Evolutionary conservation across 2,329 filamentous ascomycete species (phyloP).

Genomic region (Paracamarosporium sp.): DNA sequence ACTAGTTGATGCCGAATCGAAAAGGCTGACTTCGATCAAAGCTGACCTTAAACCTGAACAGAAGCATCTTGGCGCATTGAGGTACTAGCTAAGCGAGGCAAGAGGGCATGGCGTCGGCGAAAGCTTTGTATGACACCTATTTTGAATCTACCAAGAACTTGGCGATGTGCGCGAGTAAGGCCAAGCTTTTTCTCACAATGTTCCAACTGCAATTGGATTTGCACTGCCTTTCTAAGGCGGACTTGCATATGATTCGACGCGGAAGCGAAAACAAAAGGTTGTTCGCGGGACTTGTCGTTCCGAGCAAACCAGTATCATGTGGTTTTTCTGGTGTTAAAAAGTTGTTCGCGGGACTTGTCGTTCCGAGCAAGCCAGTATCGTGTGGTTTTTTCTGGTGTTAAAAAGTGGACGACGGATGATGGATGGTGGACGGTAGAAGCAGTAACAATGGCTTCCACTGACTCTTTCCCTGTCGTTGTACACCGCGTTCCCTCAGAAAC

Average conservation of each 20-base stretch:
- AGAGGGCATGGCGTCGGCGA: background rate
- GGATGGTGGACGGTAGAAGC: background rate
- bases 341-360: background rate
- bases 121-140: conserved; percentile 1
- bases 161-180: background rate
- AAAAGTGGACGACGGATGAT: background rate
- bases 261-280: background rate
- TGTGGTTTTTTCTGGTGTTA: background rate
- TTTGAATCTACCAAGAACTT: background rate
- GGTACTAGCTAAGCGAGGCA: background rate
- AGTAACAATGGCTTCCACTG: conserved; percentile 3
- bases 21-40: background rate
- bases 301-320: background rate
- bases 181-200: background rate
- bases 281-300: background rate
- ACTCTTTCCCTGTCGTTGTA: conserved; percentile 12
- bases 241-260: background rate
- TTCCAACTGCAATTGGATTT: background rate
- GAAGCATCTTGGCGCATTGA: background rate
- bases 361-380: background rate
- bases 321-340: background rate
- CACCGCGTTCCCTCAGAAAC: conserved; percentile 17
- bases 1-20: background rate
- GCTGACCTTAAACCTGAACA: background rate
- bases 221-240: background rate